Evolutionary conservation across 192 early-diverging fungal species (phyloP), one percentile per base, ranked within the genome.

Genomic region (Backusella psychrophila): DNA sequence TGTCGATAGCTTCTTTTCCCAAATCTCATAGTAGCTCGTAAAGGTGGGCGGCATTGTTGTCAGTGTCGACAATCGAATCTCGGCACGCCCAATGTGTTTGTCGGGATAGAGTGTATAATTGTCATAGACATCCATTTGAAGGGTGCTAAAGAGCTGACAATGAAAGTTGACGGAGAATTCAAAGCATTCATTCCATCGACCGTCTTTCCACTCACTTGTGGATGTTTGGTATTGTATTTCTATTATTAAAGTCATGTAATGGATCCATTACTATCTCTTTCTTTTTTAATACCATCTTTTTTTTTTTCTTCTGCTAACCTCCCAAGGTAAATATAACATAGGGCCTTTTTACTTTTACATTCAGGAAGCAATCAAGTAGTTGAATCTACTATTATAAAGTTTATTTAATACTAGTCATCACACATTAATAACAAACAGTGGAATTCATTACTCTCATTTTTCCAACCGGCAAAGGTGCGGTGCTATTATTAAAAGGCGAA

Each of bases 1-100:
- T 7, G 82, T 81, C 0, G 92, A 84, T 73, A 89, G 79, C 68
- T 88, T 91, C 71, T 87, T 85, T 77, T 93, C 91, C 92, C 92
- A 93, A 34, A 93, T 90, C 73, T 93, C 92, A 74, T 92, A 92
- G 72, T 91, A 93, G 77, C 86, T 87, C 21, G 87, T 90, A 66
- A 92, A 92, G n/a, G 87, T 83, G 46, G 89, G 85, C 1, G 92
- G 92, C 66, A 94, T 85, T 3, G 89, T 88, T 11, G 87, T 83
- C 7, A 94, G 78, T 26, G 86, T 84, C 15, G 84, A 83, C 0
- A 92, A 69, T 26, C 88, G 85, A 46, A 94, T 88, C 80, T 94
- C 92, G 5, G 89, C 86, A 15, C 92, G 86, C 5, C 92, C 92
- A 21, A 94, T 75, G 63, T 88, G 87, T 59, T 83, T 87, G 73